Evolutionary conservation across 371 early-diverging fungal species (phyloP).

Genomic region (Synchytrium microbalum): DNA sequence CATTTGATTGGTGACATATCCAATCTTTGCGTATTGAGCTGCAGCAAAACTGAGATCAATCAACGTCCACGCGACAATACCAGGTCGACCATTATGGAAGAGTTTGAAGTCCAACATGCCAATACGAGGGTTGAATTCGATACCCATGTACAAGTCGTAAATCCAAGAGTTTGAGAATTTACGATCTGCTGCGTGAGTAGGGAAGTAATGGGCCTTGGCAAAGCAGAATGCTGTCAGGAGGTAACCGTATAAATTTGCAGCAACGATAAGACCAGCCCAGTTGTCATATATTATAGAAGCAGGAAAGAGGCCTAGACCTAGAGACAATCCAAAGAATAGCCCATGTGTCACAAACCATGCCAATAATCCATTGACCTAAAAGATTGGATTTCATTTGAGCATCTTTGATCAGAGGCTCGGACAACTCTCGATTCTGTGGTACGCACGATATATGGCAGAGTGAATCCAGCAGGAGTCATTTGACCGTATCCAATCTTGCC

Average conservation of each 20-base stretch:
- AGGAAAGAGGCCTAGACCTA: conserved; percentile 45
- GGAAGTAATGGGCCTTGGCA: conserved; percentile 63
- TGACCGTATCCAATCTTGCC: conserved; percentile 65
- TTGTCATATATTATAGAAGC: conserved; percentile 61
- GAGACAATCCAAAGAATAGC: conserved; percentile 51
- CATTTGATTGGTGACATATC: conserved; percentile 73
- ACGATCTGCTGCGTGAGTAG: conserved; percentile 71
- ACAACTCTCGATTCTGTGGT: neutral
- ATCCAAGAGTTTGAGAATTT: conserved; percentile 56
- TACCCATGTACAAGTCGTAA: conserved; percentile 67
- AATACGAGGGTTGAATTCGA: conserved; percentile 72
- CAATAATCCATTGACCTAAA: conserved; percentile 61
- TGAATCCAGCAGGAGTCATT: conserved; percentile 72
- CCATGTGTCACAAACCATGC: conserved; percentile 68
- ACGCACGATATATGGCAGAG: conserved; percentile 51
- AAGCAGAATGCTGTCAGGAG: conserved; percentile 60
- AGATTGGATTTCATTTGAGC: neutral
- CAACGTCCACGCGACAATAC: conserved; percentile 75
- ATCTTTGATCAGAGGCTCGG: neutral
- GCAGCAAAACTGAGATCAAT: conserved; percentile 63
- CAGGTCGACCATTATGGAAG: conserved; percentile 76
- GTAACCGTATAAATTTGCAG: conserved; percentile 71
- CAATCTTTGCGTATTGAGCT: conserved; percentile 58
- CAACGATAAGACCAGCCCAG: conserved; percentile 65
- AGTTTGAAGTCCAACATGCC: conserved; percentile 72